Conservation (phyloP, 352 stramenopile genomes). For the Globisporangium iwayamae region DNA sequence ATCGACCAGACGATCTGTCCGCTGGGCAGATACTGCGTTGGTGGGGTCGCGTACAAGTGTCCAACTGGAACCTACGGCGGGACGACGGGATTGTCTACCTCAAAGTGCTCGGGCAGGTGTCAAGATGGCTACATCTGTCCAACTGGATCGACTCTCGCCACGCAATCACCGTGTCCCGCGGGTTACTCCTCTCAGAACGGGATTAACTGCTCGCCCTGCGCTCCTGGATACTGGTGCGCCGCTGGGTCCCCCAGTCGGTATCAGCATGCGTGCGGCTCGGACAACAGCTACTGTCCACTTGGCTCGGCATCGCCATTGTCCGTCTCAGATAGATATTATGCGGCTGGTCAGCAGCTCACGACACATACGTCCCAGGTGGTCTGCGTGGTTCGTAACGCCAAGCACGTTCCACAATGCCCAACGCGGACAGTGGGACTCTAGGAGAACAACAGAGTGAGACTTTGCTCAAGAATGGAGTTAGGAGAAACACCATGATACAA, state of each 20-base stretch:
- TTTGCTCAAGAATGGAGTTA: not conserved
- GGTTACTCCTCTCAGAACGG: slow-evolving; percentile 59
- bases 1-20: slow-evolving; percentile 55
- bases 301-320: slow-evolving; percentile 29
- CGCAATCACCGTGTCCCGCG: slow-evolving; percentile 42
- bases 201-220: slow-evolving; percentile 45
- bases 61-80: slow-evolving; percentile 48
- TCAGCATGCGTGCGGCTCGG: slow-evolving; percentile 48
- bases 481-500: not conserved
- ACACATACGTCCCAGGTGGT: slow-evolving; percentile 40
- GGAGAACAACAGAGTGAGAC: not conserved
- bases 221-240: slow-evolving; percentile 56
- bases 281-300: slow-evolving; percentile 48
- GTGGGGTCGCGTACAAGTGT: slow-evolving; percentile 46
- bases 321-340: slow-evolving; percentile 40
- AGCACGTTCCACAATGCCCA: slow-evolving; percentile 55
- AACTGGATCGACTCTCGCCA: slow-evolving; percentile 36
- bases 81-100: slow-evolving; percentile 36
- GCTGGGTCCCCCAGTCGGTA: slow-evolving; percentile 35
- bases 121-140: slow-evolving; percentile 54
- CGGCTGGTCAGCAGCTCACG: slow-evolving; percentile 26
- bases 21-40: slow-evolving; percentile 54
- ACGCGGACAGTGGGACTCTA: slow-evolving; percentile 44
- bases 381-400: slow-evolving; percentile 36
- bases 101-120: slow-evolving; percentile 48